Conservation (phyloP, 1,139 yeast species). For the Blastobotrys petasosporus region DNA sequence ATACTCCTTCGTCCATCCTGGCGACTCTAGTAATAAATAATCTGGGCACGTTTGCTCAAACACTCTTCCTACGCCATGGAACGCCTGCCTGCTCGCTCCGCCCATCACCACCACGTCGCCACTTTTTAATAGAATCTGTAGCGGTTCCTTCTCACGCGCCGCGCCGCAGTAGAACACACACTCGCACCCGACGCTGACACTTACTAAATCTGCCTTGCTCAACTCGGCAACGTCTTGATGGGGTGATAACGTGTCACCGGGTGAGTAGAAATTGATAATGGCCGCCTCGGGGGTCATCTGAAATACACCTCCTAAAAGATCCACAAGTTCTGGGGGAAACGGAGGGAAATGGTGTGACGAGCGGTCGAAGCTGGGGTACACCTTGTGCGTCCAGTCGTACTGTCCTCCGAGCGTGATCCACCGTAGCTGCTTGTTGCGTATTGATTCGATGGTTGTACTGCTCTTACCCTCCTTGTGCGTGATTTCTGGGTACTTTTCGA, state of each 20-base stretch:
- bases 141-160: constrained; percentile 26
- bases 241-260: constrained; percentile 41
- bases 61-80: constrained; percentile 40
- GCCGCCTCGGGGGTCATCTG: constrained; percentile 38
- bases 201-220: constrained; percentile 33
- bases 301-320: constrained; percentile 22
- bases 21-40: constrained; percentile 17
- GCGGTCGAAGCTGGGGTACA: constrained; percentile 35
- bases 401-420: constrained; percentile 45
- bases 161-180: constrained; percentile 35
- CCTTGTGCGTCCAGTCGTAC: constrained; percentile 41
- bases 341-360: constrained; percentile 33
- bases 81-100: constrained; percentile 37
- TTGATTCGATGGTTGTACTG: constrained; percentile 16
- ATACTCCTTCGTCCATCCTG: constrained; percentile 16
- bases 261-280: constrained; percentile 39
- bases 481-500: constrained; percentile 11
- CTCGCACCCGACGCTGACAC: constrained; percentile 37
- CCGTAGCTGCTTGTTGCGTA: constrained; percentile 31
- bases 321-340: constrained; percentile 32
- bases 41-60: constrained; percentile 33
- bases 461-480: constrained; percentile 16
- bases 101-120: constrained; percentile 42
- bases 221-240: constrained; percentile 43
- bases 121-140: constrained; percentile 32